A percentile compares a stretch with the other conserved stretches of the same genome.
phyloP scores from a whole-genome alignment of 306 rosid genomes.

The Oxytropis ochrocephala region DNA sequence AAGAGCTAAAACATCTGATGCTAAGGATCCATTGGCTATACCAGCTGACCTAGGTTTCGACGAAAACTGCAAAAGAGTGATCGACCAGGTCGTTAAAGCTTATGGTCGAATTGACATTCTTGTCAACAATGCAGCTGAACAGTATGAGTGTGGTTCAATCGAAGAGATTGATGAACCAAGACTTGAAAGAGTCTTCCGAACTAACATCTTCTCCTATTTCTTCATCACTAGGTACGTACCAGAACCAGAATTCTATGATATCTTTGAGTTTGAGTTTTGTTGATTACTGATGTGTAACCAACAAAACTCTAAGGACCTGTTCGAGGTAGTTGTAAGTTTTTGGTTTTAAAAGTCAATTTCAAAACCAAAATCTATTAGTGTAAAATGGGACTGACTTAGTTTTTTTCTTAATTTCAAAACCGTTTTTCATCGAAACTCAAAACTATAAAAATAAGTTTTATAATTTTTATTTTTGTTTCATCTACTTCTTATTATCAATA shows the following conservation, averaged over 20 bases:
- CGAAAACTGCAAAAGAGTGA: slow-evolving; percentile 55
- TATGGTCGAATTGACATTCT: slow-evolving; percentile 57
- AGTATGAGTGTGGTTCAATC: slow-evolving; percentile 37
- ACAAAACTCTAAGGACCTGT: too few species aligned
- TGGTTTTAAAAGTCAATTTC: too few species aligned
- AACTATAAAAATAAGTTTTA: too few species aligned
- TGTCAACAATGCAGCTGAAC: slow-evolving; percentile 77
- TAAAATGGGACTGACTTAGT: too few species aligned
- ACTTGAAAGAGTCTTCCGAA: slow-evolving; percentile 67
- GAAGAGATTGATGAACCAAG: slow-evolving; percentile 67
- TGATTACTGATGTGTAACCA: too few species aligned
- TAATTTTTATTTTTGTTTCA: too few species aligned
- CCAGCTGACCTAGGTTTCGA: slow-evolving; percentile 71
- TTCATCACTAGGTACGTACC: slow-evolving; percentile 44
- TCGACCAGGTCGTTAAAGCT: slow-evolving; percentile 44
- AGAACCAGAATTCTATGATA: neutral
- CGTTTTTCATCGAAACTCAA: too few species aligned
- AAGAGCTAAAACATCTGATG: slow-evolving; percentile 38
- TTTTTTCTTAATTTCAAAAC: too few species aligned
- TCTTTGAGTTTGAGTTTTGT: too few species aligned
- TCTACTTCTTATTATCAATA: too few species aligned
- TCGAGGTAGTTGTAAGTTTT: too few species aligned
- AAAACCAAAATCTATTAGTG: too few species aligned
- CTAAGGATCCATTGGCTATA: slow-evolving; percentile 61
- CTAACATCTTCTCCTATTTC: slow-evolving; percentile 66